Percentiles rank a stretch among this genome's conserved stretches.
Evolutionary conservation across 306 rosid species (phyloP).

Genomic region (Corylus heterophylla): DNA sequence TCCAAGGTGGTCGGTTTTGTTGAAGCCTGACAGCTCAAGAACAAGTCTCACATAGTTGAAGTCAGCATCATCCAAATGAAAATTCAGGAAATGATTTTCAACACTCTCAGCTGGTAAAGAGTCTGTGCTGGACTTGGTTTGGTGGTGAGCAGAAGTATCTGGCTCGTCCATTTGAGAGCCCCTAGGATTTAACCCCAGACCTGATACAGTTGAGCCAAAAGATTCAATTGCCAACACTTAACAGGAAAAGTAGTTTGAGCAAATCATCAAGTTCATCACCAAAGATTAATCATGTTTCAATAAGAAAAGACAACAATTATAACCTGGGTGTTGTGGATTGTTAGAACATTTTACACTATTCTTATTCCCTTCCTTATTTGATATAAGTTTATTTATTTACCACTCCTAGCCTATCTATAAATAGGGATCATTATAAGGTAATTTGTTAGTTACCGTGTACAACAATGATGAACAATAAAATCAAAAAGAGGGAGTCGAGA

Average conservation of each 20-base stretch:
- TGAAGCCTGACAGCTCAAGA: conserved; percentile 65
- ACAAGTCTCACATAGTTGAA: conserved; percentile 58
- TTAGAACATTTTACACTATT: too few species aligned
- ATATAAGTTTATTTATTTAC: too few species aligned
- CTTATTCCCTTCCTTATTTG: too few species aligned
- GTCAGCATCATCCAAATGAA: conserved; percentile 38
- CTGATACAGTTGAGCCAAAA: conserved; percentile 35
- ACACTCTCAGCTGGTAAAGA: conserved; percentile 22
- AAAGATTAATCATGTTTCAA: background rate
- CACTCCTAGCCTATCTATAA: too few species aligned
- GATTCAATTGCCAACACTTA: background rate
- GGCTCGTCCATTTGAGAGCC: conserved; percentile 28
- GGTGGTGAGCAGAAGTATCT: conserved; percentile 17
- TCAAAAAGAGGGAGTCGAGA: too few species aligned
- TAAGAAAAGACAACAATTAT: background rate
- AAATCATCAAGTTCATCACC: background rate
- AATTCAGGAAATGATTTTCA: conserved; percentile 13
- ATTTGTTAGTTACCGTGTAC: too few species aligned
- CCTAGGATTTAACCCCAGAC: conserved; percentile 18
- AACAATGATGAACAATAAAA: too few species aligned
- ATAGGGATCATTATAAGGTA: too few species aligned
- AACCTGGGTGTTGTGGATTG: background rate
- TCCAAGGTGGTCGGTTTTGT: conserved; percentile 41
- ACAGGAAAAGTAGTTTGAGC: background rate
- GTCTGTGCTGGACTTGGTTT: conserved; percentile 20